Evolutionary conservation across 768 basidiomycete genomes (phyloP).

Genomic region (Phylloporus sp.): DNA sequence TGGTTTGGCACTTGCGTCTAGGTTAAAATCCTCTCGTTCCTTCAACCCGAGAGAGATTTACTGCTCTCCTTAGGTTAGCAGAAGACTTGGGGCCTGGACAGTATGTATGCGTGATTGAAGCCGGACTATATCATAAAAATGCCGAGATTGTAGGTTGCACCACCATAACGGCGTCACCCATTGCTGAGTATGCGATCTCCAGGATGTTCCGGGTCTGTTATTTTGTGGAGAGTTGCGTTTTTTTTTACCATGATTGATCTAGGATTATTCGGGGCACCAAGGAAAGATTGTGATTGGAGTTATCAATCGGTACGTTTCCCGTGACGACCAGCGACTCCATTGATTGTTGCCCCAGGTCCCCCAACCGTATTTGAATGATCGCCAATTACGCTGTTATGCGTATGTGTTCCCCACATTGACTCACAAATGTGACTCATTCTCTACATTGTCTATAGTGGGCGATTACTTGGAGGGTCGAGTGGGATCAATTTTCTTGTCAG

Average conservation of each 20-base stretch:
- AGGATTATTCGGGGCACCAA: constrained; percentile 6
- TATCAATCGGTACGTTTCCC: constrained; percentile 12
- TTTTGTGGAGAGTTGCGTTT: background rate
- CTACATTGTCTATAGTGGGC: constrained; percentile 5
- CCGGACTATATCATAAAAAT: constrained; percentile 1
- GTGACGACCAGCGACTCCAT: background rate
- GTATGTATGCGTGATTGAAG: constrained; percentile 20
- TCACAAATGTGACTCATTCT: background rate
- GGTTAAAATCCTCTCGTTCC: background rate
- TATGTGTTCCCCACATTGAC: background rate
- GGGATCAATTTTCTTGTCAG: constrained; percentile 16
- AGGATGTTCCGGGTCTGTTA: constrained; percentile 19
- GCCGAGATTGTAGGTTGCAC: constrained; percentile 10
- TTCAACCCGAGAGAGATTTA: background rate
- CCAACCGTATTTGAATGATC: constrained; percentile 6
- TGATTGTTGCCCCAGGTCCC: constrained; percentile 10
- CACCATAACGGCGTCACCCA: background rate
- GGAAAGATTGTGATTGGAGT: constrained; percentile 12
- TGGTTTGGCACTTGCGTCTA: constrained; percentile 15
- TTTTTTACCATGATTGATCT: background rate
- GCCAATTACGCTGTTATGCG: constrained; percentile 1
- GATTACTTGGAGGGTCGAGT: constrained; percentile 19
- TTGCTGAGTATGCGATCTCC: background rate
- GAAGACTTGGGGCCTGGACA: constrained; percentile 8
- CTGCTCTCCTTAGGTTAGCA: constrained; percentile 7